Base-by-base conservation (phyloP, 805 yeast species). In the Zygosaccharomyces bisporus region DNA sequence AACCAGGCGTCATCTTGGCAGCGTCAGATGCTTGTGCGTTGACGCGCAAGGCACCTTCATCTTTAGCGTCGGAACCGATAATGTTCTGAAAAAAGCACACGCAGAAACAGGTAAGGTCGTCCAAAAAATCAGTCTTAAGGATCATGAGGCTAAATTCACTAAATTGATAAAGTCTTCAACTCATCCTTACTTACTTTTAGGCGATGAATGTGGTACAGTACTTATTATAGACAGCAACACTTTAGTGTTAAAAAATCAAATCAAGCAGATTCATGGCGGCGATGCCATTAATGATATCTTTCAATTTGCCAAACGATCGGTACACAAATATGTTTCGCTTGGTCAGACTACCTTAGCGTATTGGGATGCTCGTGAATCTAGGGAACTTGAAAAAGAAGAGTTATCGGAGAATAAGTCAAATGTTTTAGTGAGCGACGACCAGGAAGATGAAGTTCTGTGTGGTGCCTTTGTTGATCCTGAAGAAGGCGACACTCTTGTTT, bases 381-480 rank as follows among this genome's bases (percentile, higher is more conserved):
- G 58, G 19, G 63, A 59, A 24, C 39, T 42, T 9, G 60, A 57
- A 33, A 41, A 45, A 20, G 41, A 47, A 2, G 56, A 52, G 21
- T 60, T 56, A 24, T 43, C 44, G 18, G 58, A 53, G 10, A 48
- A 54, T 13, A 54, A 58, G 43, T 86, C 85, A 4, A 73, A 80
- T 2, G 63, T 83, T 1, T 66, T 76, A 3, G 74, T 75, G 31
- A 81, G 90, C 29, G 98, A 90, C 50, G 90, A 88, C 60, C 99
- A 91, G 67, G 96, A 85, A 53, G 98, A 91, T 58, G 99, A 91
- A 60, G 67, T 91, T n/a, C 66, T 91, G 34, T 74, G 89, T 44
- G 83, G 87, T 55, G 70, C 86, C 30, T 79, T 81, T 67, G 75
- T 81, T 1, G 86, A 83, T 50, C 76, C 76, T 1, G 74, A 79